Evolutionary conservation across 768 basidiomycete species (phyloP).

Genomic region (Tylopilus cervinicoccineus): DNA sequence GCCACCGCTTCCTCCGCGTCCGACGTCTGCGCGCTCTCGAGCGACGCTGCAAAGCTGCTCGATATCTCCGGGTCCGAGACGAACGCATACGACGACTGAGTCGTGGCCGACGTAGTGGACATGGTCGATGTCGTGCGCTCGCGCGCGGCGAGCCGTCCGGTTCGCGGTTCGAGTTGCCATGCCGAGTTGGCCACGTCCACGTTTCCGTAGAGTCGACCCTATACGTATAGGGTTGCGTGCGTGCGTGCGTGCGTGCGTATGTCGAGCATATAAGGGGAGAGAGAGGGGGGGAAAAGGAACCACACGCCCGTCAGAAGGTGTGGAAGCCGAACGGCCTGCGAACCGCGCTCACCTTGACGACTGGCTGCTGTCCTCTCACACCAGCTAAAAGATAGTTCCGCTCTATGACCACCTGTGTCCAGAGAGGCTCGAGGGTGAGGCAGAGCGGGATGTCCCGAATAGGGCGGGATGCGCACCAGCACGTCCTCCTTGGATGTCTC

Average conservation of each 20-base stretch:
- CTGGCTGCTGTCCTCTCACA: conserved; percentile 62
- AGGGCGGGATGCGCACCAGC: conserved; percentile 41
- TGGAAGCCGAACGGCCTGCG: background rate
- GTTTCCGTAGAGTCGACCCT: conserved; percentile 74
- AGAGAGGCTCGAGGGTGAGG: conserved; percentile 1
- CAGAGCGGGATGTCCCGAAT: background rate
- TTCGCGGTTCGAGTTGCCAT: conserved; percentile 79
- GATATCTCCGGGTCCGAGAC: conserved; percentile 84
- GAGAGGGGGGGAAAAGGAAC: too few species aligned
- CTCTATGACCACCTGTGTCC: conserved; percentile 63
- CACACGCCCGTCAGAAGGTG: background rate
- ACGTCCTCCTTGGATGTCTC: conserved; percentile 70
- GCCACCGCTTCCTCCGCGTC: conserved; percentile 61
- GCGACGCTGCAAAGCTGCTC: conserved; percentile 78
- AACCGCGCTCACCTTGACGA: conserved; percentile 63
- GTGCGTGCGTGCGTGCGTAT: background rate
- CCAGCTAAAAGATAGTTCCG: conserved; percentile 69
- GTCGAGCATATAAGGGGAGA: too few species aligned
- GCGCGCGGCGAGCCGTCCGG: conserved; percentile 46
- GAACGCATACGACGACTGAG: conserved; percentile 78
- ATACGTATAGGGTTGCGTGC: background rate
- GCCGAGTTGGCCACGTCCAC: conserved; percentile 63
- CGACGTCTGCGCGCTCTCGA: conserved; percentile 69
- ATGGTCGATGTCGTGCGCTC: conserved; percentile 74
- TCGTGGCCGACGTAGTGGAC: conserved; percentile 71